phyloP scores from a whole-genome alignment of 2,329 filamentous ascomycete genomes.

The Fusarium caatingaense region DNA sequence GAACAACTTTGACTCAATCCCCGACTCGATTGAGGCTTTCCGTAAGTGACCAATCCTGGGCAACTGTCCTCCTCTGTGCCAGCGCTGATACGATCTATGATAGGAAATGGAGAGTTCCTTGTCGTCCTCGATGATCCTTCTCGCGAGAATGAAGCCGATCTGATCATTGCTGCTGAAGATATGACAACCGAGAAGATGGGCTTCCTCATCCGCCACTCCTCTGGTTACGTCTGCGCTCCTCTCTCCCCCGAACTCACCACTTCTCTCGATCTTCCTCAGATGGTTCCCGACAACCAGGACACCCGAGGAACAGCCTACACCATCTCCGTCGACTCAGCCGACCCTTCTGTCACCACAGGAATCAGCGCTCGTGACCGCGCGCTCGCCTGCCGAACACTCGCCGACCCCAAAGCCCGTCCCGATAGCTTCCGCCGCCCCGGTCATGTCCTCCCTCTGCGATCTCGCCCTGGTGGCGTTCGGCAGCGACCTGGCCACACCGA shows the following conservation, averaged over 20 bases:
- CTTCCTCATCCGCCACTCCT: constrained; percentile 93
- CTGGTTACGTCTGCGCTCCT: constrained; percentile 91
- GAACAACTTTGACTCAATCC: constrained; percentile 72
- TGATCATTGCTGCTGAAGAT: constrained; percentile 90
- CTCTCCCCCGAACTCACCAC: constrained; percentile 76
- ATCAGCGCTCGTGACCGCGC: constrained; percentile 91
- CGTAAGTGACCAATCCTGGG: constrained; percentile 58
- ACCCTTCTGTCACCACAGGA: constrained; percentile 82
- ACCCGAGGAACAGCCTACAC: constrained; percentile 94
- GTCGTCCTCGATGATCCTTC: constrained; percentile 92
- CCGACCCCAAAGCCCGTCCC: constrained; percentile 68
- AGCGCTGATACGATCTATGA: constrained; percentile 23
- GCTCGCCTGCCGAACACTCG: constrained; percentile 82
- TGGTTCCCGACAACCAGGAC: constrained; percentile 82
- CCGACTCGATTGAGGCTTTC: constrained; percentile 72
- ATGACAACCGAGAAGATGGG: constrained; percentile 92
- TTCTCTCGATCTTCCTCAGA: constrained; percentile 83
- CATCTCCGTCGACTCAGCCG: constrained; percentile 82
- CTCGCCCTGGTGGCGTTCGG: constrained; percentile 82
- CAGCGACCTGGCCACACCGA: constrained; percentile 90
- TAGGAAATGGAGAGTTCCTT: constrained; percentile 88
- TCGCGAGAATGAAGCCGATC: constrained; percentile 97
- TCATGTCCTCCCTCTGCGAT: constrained; percentile 88
- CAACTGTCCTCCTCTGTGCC: neutral
- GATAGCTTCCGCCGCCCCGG: constrained; percentile 82